These are phyloP conservation scores for Mycena floridula DNA, from an alignment of 768 basidiomycete species.

Conservation along the genomic window DNA sequence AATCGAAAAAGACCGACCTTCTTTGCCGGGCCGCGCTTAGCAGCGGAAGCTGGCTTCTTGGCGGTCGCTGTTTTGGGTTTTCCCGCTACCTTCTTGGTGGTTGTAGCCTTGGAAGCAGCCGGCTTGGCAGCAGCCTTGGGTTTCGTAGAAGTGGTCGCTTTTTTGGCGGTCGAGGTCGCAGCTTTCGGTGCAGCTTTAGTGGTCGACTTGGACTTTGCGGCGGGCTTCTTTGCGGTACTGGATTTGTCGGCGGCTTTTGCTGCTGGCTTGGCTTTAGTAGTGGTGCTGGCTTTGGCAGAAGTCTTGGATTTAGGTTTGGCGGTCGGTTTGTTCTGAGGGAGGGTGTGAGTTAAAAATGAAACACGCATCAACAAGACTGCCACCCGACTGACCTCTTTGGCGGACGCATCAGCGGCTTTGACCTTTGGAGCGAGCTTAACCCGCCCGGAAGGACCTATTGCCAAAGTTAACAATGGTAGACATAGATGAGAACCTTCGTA, in stretches of 20 bases:
- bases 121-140: constrained; percentile 24
- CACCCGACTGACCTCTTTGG: constrained; percentile 40
- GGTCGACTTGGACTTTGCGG: constrained; percentile 17
- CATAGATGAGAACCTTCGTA: constrained; percentile 20
- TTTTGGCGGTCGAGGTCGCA: not conserved
- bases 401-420: constrained; percentile 10
- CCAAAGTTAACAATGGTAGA: constrained; percentile 28
- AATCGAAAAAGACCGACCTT: constrained; percentile 7
- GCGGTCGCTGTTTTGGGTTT: constrained; percentile 5
- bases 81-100: constrained; percentile 11
- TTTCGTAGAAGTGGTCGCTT: constrained; percentile 8
- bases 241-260: constrained; percentile 14
- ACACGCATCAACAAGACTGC: constrained; percentile 22
- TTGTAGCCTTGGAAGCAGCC: constrained; percentile 27
- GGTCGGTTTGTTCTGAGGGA: constrained; percentile 14
- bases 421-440: constrained; percentile 64
- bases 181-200: constrained; percentile 19
- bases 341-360: constrained; percentile 7
- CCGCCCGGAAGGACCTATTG: constrained; percentile 61
- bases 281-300: constrained; percentile 14
- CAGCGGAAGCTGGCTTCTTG: constrained; percentile 18
- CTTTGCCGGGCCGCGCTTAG: constrained; percentile 7
- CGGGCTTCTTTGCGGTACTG: constrained; percentile 28
- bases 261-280: constrained; percentile 18
- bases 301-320: constrained; percentile 11